Evolutionary conservation across 2,329 filamentous ascomycete genomes (phyloP), one percentile per base, ranked within the genome.

Genomic region (Lecanicillium sp.): DNA sequence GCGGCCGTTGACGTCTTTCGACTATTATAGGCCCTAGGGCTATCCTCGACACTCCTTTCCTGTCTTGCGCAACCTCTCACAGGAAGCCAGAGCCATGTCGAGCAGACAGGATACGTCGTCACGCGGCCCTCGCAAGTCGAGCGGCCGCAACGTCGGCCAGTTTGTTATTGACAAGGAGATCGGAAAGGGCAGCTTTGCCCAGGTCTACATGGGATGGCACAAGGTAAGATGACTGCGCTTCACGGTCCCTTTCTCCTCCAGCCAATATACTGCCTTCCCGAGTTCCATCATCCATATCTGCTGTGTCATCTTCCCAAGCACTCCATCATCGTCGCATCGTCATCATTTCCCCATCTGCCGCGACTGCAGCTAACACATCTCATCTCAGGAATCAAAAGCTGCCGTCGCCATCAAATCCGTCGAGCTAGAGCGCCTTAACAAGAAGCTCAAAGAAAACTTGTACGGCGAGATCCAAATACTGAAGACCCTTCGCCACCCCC

Each of bases 341-440:
- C n/a, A n/a, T n/a, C n/a, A n/a, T n/a, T n/a, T n/a, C n/a, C n/a
- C n/a, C 22, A 25, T 25, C 22, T 25, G 22, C 11, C 6, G 6
- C 22, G 11, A 25, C 22, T 6, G 30, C 45, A 45, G 41, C 45
- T 45, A 34, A 48, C 40, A 9, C 38, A 27, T 42, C 38, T 46
- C 33, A 27, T 42, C 38, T 46, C 33, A 94, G 87, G 79, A 80
- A 60, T 80, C 83, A 48, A 82, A 82, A 51, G 82, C 83, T 47
- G 80, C 84, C 44, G 92, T 95, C 37, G 92, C 92, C 44, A 87
- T 98, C 75, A 98, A 98, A 64, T 94, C 89, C 18, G 92, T 98
- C 60, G 87, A 94, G 54, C 75, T 94, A 50, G 75, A 74, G 49
- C 90, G 92, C 55, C 74, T 98, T 17, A 95, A 94, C 64, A 89